Percentiles rank a stretch among this genome's conserved stretches.
phyloP scores from a whole-genome alignment of 2,329 filamentous ascomycete genomes.

The Talaromyces sp. region DNA sequence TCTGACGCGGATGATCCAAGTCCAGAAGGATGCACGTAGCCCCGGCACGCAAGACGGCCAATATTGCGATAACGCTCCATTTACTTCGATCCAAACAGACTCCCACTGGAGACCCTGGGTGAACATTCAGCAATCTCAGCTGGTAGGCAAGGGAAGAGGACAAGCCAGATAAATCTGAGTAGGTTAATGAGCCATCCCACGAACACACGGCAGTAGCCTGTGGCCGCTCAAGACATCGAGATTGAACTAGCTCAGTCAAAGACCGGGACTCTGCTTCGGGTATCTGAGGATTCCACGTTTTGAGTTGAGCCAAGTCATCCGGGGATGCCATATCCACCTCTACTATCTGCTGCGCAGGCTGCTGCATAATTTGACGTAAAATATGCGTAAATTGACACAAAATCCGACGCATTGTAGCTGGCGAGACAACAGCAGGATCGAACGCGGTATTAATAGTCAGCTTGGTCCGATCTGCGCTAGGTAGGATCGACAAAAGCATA shows the following conservation, averaged over 20 bases:
- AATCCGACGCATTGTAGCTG: background rate
- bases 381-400: background rate
- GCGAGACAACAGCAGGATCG: background rate
- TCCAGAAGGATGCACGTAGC: constrained; percentile 28
- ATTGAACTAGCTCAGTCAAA: too few relatives aligned
- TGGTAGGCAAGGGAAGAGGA: background rate
- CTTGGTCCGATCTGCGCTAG: too few relatives aligned
- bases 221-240: background rate
- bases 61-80: constrained; percentile 10
- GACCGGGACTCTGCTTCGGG: background rate
- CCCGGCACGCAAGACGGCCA: constrained; percentile 26
- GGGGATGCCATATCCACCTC: constrained; percentile 2
- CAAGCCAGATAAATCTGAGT: constrained; percentile 28
- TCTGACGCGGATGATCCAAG: constrained; percentile 1
- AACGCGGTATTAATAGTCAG: background rate
- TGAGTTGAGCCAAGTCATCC: constrained; percentile 1
- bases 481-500: too few relatives aligned
- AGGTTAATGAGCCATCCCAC: constrained; percentile 32
- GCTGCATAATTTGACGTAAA: background rate
- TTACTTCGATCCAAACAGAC: constrained; percentile 29
- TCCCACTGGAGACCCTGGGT: constrained; percentile 25
- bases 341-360: background rate
- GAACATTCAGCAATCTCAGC: constrained; percentile 27
- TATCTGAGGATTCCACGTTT: constrained; percentile 6
- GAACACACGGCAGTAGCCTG: constrained; percentile 25